Conservation (phyloP, 805 yeast genomes). For the Pichia occidentalis region DNA sequence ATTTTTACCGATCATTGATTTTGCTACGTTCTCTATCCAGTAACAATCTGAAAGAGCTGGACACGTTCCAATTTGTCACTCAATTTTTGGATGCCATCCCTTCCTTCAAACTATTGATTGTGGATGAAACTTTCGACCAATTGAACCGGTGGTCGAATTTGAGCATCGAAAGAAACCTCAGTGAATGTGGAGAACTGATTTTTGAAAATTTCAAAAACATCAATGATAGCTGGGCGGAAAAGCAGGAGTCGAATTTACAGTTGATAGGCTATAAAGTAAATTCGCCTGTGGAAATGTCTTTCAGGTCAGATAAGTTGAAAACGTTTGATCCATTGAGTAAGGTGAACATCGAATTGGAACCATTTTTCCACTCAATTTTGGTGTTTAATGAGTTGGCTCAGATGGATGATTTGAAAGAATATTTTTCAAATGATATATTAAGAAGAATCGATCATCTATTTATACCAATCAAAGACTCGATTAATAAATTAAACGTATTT, state of each 20-base stretch:
- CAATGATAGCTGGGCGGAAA: conserved; percentile 52
- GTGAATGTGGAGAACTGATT: conserved; percentile 49
- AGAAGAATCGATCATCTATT: conserved; percentile 65
- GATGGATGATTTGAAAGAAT: conserved; percentile 50
- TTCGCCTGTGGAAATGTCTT: conserved; percentile 76
- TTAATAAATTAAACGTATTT: conserved; percentile 25
- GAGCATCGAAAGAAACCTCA: conserved; percentile 54
- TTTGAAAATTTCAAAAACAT: conserved; percentile 49
- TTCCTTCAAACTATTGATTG: conserved; percentile 60
- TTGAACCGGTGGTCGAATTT: conserved; percentile 59
- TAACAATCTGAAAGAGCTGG: conserved; percentile 56
- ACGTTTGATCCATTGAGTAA: conserved; percentile 44
- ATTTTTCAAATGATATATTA: conserved; percentile 65
- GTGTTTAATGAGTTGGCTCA: conserved; percentile 74
- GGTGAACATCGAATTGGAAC: conserved; percentile 54
- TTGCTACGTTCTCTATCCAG: conserved; percentile 68
- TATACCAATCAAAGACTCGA: conserved; percentile 47
- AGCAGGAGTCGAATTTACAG: conserved; percentile 37
- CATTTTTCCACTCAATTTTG: conserved; percentile 74
- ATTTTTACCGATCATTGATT: conserved; percentile 81
- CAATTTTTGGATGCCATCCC: conserved; percentile 75
- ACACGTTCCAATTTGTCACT: conserved; percentile 66
- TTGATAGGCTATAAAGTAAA: conserved; percentile 62
- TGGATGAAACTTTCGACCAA: conserved; percentile 64
- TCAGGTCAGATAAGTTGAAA: conserved; percentile 45